Percentiles rank a stretch among this genome's conserved stretches.
Conservation (phyloP, 129 eudicot species). For the Lactuca saligna region DNA sequence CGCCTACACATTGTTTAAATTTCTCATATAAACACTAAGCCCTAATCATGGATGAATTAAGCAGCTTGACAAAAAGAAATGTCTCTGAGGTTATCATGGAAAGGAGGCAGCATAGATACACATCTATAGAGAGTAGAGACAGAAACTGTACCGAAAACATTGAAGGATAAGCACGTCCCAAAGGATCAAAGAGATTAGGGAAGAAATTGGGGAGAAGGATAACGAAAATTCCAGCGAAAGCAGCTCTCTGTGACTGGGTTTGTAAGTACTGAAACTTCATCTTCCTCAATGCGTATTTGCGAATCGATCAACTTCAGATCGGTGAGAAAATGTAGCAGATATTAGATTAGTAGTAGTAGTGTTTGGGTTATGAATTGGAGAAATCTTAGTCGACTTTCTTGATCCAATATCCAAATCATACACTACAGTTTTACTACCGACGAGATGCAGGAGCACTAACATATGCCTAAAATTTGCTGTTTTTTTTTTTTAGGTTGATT, state of each 20-base stretch:
- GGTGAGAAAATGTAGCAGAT: background rate
- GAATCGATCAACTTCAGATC: background rate
- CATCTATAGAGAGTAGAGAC: constrained; percentile 15
- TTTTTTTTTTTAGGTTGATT: too few relatives aligned
- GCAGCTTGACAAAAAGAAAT: background rate
- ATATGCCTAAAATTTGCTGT: too few relatives aligned
- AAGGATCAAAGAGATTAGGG: constrained; percentile 60
- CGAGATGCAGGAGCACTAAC: too few relatives aligned
- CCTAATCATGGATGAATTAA: constrained; percentile 2
- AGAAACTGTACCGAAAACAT: constrained; percentile 46
- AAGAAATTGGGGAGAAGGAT: constrained; percentile 57
- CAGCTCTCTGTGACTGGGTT: constrained; percentile 34
- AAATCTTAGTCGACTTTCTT: background rate
- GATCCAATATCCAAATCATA: background rate
- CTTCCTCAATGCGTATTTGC: constrained; percentile 23
- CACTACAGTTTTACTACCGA: background rate
- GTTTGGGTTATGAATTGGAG: constrained; percentile 1
- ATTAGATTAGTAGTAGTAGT: too few relatives aligned
- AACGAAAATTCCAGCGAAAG: constrained; percentile 40
- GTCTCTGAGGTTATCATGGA: background rate
- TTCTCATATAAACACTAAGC: background rate
- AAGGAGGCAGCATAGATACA: background rate
- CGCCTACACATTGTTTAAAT: background rate
- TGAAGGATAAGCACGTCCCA: constrained; percentile 56
- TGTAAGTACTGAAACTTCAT: constrained; percentile 42